Percentiles rank a stretch among this genome's conserved stretches.
phyloP scores from a whole-genome alignment of 2,329 filamentous ascomycete genomes.

The Aspergillus ochraceoroseus region DNA sequence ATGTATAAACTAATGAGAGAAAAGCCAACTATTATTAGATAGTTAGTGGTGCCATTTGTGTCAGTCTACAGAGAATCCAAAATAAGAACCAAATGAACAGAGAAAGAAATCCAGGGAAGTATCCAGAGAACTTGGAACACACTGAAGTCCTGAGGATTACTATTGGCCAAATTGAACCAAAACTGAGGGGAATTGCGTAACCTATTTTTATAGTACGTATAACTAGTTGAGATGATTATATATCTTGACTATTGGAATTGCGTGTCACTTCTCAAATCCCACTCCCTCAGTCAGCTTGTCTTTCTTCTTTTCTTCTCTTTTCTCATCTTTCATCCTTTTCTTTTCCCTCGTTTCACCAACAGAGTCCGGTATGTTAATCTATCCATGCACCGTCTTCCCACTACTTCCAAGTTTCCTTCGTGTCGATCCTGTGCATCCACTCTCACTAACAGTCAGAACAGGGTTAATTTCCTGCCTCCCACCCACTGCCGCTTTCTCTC shows the following conservation, averaged over 20 bases:
- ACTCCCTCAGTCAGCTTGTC: conserved; percentile 18
- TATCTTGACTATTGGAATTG: conserved; percentile 23
- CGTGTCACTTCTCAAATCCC: conserved; percentile 28
- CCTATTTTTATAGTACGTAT: no score
- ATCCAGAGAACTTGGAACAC: no score
- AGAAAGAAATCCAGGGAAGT: background rate
- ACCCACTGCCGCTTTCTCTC: conserved; percentile 4
- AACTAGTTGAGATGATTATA: no score
- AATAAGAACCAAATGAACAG: no score
- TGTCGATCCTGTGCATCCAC: conserved; percentile 11
- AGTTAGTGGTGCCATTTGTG: no score
- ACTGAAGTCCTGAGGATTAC: no score
- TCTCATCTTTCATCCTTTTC: conserved; percentile 6
- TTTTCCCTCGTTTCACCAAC: conserved; percentile 1
- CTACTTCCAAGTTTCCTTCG: background rate
- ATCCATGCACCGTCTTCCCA: no score
- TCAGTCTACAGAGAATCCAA: no score
- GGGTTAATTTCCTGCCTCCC: conserved; percentile 10
- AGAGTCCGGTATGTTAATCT: background rate
- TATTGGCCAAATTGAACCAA: no score
- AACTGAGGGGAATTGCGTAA: no score
- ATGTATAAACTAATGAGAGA: conserved; percentile 2
- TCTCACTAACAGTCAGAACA: no score
- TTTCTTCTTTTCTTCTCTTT: conserved; percentile 15
- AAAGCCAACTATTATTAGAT: conserved; percentile 1